phyloP scores from a whole-genome alignment of 2,329 filamentous ascomycete genomes.

The Fusarium sp. region DNA sequence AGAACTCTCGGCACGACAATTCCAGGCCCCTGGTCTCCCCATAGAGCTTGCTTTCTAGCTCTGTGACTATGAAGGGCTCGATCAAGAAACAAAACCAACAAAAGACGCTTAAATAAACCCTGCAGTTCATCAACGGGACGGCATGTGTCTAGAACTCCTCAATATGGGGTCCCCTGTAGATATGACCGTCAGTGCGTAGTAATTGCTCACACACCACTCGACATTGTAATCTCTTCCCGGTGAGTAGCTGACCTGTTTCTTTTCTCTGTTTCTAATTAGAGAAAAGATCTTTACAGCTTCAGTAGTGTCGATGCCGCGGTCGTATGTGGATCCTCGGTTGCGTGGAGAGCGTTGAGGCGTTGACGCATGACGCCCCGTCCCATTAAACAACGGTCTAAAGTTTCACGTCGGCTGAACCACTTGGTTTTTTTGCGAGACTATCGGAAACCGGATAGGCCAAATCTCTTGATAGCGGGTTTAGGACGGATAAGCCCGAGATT shows the following conservation, averaged over 20 bases:
- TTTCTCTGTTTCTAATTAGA: not conserved
- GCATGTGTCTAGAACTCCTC: slow-evolving; percentile 14
- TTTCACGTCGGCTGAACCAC: slow-evolving; percentile 5
- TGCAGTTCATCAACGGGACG: slow-evolving; percentile 7
- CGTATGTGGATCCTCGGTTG: slow-evolving; percentile 3
- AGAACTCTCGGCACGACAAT: slow-evolving; percentile 28
- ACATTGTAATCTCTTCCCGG: slow-evolving; percentile 1
- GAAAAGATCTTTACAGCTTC: not conserved
- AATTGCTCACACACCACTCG: not conserved
- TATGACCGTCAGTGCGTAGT: slow-evolving; percentile 1
- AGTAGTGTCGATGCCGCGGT: not conserved
- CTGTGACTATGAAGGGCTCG: not conserved
- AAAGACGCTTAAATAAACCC: slow-evolving; percentile 5
- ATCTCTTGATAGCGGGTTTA: slow-evolving; percentile 14
- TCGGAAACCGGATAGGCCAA: not conserved
- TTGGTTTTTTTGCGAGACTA: not conserved
- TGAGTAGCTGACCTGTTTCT: not conserved
- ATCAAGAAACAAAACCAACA: slow-evolving; percentile 2
- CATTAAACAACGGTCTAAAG: not conserved
- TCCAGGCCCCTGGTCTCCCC: slow-evolving; percentile 22
- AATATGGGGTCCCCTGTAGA: slow-evolving; percentile 1
- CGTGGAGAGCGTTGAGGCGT: slow-evolving; percentile 23
- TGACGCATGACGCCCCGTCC: slow-evolving; percentile 18
- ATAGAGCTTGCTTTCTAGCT: slow-evolving; percentile 1
- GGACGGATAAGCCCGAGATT: not conserved